Evolutionary conservation across 2,329 filamentous ascomycete genomes (phyloP).

Genomic region (Pestalotiopsis sp.): DNA sequence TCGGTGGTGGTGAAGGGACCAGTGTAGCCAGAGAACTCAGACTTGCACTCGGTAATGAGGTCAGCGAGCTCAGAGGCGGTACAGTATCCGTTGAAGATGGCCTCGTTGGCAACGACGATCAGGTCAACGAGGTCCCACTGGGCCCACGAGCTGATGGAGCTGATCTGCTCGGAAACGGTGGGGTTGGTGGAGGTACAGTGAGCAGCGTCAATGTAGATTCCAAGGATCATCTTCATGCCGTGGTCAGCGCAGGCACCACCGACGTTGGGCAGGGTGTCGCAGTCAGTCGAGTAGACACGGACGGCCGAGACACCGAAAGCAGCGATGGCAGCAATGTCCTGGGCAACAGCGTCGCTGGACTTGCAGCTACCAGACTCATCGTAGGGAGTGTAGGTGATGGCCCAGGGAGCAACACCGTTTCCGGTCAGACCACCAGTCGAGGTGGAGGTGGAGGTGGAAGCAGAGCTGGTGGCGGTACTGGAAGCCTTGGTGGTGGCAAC

Average conservation of each 20-base stretch:
- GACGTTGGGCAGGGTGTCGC: constrained; percentile 76
- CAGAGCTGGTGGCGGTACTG: constrained; percentile 20
- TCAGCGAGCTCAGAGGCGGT: constrained; percentile 63
- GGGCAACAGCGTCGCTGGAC: constrained; percentile 54
- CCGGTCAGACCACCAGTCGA: constrained; percentile 38
- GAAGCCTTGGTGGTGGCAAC: constrained; percentile 25
- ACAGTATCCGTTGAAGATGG: constrained; percentile 75
- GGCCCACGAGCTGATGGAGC: constrained; percentile 71
- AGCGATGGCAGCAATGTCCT: constrained; percentile 66
- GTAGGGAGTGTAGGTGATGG: constrained; percentile 83
- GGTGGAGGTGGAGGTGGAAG: constrained; percentile 23
- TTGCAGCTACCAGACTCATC: constrained; percentile 65
- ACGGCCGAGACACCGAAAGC: constrained; percentile 68
- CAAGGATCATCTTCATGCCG: constrained; percentile 80
- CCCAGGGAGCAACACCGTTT: constrained; percentile 56
- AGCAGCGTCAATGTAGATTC: constrained; percentile 78
- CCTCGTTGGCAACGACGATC: constrained; percentile 89
- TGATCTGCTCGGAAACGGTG: constrained; percentile 73
- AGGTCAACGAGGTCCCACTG: constrained; percentile 78
- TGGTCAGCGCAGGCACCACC: constrained; percentile 67
- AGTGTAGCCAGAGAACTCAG: constrained; percentile 71
- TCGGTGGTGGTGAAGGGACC: constrained; percentile 84
- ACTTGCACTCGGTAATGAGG: constrained; percentile 72
- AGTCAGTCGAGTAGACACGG: constrained; percentile 93
- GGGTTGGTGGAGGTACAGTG: constrained; percentile 59